Evolutionary conservation across 2,329 filamentous ascomycete genomes (phyloP).

Genomic region (Aspergillus sp.): DNA sequence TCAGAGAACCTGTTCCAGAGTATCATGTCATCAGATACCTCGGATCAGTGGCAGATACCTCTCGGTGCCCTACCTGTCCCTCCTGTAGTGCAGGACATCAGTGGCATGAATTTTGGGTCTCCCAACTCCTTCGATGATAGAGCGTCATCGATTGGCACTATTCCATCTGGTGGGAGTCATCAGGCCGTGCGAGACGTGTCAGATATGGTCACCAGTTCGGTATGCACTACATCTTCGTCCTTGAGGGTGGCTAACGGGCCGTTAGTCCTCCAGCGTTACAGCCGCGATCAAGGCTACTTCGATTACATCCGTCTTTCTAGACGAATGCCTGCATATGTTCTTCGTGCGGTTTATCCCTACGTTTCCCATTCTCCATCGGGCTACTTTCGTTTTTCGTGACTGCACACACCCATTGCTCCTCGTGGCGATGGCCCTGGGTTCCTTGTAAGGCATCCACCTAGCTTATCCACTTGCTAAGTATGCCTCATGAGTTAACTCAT

Average conservation of each 20-base stretch:
- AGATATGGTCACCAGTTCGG: constrained; percentile 49
- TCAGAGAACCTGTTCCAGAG: constrained; percentile 51
- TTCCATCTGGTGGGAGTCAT: constrained; percentile 48
- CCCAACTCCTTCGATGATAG: constrained; percentile 44
- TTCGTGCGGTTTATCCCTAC: constrained; percentile 53
- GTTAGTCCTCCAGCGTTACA: constrained; percentile 49
- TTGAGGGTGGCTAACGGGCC: constrained; percentile 2
- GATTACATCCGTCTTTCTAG: constrained; percentile 52
- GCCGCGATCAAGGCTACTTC: constrained; percentile 50
- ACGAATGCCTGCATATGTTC: constrained; percentile 54
- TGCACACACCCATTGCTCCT: constrained; percentile 50
- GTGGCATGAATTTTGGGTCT: constrained; percentile 38
- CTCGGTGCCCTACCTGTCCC: constrained; percentile 48
- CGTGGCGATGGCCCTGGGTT: constrained; percentile 53
- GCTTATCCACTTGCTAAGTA: not conserved
- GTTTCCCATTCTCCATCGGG: constrained; percentile 51
- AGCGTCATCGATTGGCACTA: constrained; percentile 41
- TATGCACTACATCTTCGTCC: constrained; percentile 27
- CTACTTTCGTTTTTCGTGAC: constrained; percentile 51
- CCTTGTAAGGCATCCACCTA: constrained; percentile 28
- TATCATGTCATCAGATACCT: constrained; percentile 47
- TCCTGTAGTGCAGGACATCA: constrained; percentile 35
- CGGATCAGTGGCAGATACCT: constrained; percentile 50
- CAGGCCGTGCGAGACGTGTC: constrained; percentile 52
- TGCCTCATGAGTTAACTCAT: not conserved